Conservation (phyloP, 1,139 yeast genomes). For the Candida mesenterica region DNA sequence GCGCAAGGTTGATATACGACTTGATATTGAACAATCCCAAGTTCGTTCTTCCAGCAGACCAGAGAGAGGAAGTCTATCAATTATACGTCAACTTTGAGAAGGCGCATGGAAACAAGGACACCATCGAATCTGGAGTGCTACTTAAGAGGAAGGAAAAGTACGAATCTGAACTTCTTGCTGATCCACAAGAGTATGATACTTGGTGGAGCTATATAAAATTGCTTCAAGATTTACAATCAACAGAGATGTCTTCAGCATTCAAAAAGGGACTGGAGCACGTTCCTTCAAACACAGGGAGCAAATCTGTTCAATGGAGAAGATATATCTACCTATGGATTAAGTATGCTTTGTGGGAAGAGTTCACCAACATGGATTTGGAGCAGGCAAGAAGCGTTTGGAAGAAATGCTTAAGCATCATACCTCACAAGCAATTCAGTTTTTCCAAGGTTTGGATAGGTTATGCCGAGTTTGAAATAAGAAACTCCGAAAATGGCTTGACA, state of each 20-base stretch:
- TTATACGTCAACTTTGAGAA: constrained; percentile 62
- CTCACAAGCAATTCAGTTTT: constrained; percentile 61
- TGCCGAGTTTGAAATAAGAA: constrained; percentile 75
- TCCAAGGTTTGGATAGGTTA: constrained; percentile 72
- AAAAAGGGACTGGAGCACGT: constrained; percentile 42
- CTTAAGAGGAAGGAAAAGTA: constrained; percentile 56
- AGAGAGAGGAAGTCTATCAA: constrained; percentile 41
- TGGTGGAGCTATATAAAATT: constrained; percentile 74
- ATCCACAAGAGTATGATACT: constrained; percentile 63
- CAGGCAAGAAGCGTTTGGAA: constrained; percentile 53
- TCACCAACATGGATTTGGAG: constrained; percentile 39
- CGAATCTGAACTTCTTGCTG: constrained; percentile 43
- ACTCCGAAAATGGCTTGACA: constrained; percentile 34
- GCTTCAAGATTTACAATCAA: constrained; percentile 7
- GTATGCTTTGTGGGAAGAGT: constrained; percentile 65
- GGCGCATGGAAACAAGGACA: constrained; percentile 54
- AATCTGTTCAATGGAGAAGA: constrained; percentile 61
- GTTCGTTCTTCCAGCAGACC: constrained; percentile 38
- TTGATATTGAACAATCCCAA: constrained; percentile 36
- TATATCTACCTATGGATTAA: constrained; percentile 71
- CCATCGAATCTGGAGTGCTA: constrained; percentile 52
- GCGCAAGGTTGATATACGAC: constrained; percentile 63
- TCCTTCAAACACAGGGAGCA: constrained; percentile 28
- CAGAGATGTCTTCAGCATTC: constrained; percentile 23
- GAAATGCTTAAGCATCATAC: constrained; percentile 47